Evolutionary conservation across 176 grass and related monocot species (phyloP), one percentile per base, ranked within the genome.

Genomic region (Poa annua): DNA sequence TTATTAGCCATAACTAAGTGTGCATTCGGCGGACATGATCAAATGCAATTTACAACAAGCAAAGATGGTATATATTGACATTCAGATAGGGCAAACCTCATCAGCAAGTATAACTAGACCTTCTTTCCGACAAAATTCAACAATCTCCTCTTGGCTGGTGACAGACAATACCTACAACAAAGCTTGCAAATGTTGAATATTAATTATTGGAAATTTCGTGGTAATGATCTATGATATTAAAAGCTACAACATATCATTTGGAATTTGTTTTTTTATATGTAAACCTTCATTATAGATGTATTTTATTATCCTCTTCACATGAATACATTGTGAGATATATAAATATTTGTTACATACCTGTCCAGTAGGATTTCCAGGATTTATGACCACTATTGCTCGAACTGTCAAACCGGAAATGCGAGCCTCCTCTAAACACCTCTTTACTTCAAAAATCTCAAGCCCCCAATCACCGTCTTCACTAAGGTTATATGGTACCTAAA

Each of bases 291-390:
- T 5, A 75, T 12, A 13, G 35, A n/a, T 34, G 8, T 56, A 54
- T 44, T 34, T 39, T 24, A 9, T 9, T 49, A 38, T 47, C 75
- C 11, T 7, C 57, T 56, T 9, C 52, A 60, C 22, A 11, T 3
- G 25, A n/a, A n/a, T 48, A 17, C 6, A 57, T 25, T 15, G 1
- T 56, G 50, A 61, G 44, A 38, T 21, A 34, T 12, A 47, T 75
- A 49, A 47, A 63, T 10, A 78, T 78, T 1, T 63, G 38, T 50
- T 75, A 0, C 62, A 55, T 49, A 87, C 90, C 86, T 96, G 94
- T 68, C 94, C 90, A 11, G 86, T 96, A 51, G 94, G 94, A 87
- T 96, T 96, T 25, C 90, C 90, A 0, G 94, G 90, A 83, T 93
- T 96, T 87, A 93, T 93, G 66, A 93, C 84, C 12, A 93, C 90